Evolutionary conservation across 495 filamentous ascomycete species (phyloP).

Genomic region (Cercophora newfieldiana): DNA sequence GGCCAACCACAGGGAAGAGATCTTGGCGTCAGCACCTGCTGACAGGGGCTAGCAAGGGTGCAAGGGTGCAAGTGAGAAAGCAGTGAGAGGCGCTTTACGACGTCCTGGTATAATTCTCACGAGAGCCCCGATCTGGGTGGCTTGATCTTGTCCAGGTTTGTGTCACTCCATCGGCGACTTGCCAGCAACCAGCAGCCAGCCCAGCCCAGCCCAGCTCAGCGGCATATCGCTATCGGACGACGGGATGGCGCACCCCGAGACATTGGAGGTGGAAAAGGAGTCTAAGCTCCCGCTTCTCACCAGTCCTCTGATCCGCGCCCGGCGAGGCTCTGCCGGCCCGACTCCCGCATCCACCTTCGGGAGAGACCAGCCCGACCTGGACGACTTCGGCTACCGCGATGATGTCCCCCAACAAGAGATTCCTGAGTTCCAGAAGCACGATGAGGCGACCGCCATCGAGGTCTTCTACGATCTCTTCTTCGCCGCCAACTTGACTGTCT

Average conservation of each 20-base stretch:
- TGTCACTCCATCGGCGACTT: too few species aligned
- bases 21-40: background rate
- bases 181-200: background rate
- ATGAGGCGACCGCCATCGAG: slow-evolving; percentile 29
- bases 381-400: slow-evolving; percentile 7
- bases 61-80: background rate
- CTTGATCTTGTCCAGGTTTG: background rate
- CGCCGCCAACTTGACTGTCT: slow-evolving; percentile 67
- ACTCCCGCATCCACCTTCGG: background rate
- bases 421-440: slow-evolving; percentile 2
- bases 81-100: background rate
- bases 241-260: background rate
- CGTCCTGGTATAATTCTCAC: background rate
- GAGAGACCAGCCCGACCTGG: background rate
- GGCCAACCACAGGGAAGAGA: background rate
- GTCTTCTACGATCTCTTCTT: slow-evolving; percentile 73
- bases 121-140: background rate
- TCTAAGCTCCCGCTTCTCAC: background rate
- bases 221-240: background rate
- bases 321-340: background rate
- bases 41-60: background rate
- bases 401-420: background rate
- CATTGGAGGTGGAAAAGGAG: background rate
- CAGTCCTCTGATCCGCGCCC: background rate
- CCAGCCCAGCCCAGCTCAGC: too few species aligned